Evolutionary conservation across 2,329 filamentous ascomycete species (phyloP), one percentile per base, ranked within the genome.

Genomic region (Cercospora canescens): DNA sequence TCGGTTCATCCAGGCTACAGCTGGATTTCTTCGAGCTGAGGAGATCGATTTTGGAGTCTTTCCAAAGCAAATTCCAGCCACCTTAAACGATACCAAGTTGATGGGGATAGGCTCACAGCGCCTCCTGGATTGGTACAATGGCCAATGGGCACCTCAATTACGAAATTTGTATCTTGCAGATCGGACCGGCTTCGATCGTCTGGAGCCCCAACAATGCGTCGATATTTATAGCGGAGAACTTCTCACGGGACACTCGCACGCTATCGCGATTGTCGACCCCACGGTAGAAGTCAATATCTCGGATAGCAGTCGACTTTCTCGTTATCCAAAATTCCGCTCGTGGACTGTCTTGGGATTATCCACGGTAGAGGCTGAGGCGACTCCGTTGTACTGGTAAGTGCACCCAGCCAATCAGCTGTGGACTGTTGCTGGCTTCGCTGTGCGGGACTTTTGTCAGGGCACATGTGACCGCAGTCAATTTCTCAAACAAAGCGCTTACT

Each of bases 1-100:
- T 69, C 65, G 0, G 54, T 71, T 7, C 65, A 65, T 24, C 63
- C 69, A 12, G 73, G 74, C 59, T 21, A 68, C n/a, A 74, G 72
- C 62, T n/a, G 60, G 11, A 50, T 62, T 6, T 59, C 63, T 34
- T 24, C 69, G 18, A 11, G 68, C 64, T 28, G 72, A n/a, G 7
- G 8, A 24, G 2, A 66, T 62, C 52, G 60, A 9, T 12, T 24
- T 30, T 2, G 30, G 41, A 12, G 7, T 6, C 30, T 39, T 26
- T 0, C 2, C 32, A 18, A 39, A 48, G 41, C 41, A 48, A 1
- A 1, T 14, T 5, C 4, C 39, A 12, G 7, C 39, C 8, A 8
- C 18, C 4, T 3, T 24, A 9, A 45, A 21, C 6, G 39, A 45
- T 18, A 18, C 37, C 6, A n/a, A 3, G n/a, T 6, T 41, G 16